These are phyloP conservation scores for Austroboletus novae-zelandiae DNA, from an alignment of 1,284 basidiomycete species.

Conservation along the genomic window DNA sequence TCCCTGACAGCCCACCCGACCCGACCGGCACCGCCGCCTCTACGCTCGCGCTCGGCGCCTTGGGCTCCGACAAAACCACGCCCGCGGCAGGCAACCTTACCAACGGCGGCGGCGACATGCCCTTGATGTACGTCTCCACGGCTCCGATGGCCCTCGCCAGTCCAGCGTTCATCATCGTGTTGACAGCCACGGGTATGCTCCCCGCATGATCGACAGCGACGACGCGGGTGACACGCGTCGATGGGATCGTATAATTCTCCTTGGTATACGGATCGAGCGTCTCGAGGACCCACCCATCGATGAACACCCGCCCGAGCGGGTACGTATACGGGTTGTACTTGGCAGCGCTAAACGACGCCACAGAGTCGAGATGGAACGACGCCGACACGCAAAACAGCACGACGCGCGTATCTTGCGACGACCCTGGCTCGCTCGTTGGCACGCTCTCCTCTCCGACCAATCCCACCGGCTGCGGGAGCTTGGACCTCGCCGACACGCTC, in stretches of 20 bases:
- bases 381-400: conserved; percentile 78
- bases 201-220: conserved; percentile 90
- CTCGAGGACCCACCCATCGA: conserved; percentile 97
- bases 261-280: conserved; percentile 96
- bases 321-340: conserved; percentile 81
- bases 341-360: conserved; percentile 49
- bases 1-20: conserved; percentile 10
- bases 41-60: conserved; percentile 15
- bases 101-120: conserved; percentile 58
- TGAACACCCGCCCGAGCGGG: conserved; percentile 79
- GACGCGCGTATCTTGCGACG: conserved; percentile 37
- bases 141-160: conserved; percentile 68
- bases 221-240: conserved; percentile 86
- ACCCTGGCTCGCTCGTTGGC: conserved; percentile 21
- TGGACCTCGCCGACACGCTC: conserved; percentile 67
- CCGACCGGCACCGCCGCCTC: conserved; percentile 5
- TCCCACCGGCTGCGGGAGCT: conserved; percentile 38
- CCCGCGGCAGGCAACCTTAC: conserved; percentile 65
- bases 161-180: conserved; percentile 82
- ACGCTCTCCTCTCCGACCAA: conserved; percentile 30
- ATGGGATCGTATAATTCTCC: conserved; percentile 94
- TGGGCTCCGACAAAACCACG: conserved; percentile 52
- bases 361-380: conserved; percentile 68
- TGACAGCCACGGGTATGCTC: conserved; percentile 82
- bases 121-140: conserved; percentile 70